Percentiles rank a stretch among this genome's conserved stretches.
phyloP scores from a whole-genome alignment of 2,329 filamentous ascomycete species.

The Leptosphaerulina australis region DNA sequence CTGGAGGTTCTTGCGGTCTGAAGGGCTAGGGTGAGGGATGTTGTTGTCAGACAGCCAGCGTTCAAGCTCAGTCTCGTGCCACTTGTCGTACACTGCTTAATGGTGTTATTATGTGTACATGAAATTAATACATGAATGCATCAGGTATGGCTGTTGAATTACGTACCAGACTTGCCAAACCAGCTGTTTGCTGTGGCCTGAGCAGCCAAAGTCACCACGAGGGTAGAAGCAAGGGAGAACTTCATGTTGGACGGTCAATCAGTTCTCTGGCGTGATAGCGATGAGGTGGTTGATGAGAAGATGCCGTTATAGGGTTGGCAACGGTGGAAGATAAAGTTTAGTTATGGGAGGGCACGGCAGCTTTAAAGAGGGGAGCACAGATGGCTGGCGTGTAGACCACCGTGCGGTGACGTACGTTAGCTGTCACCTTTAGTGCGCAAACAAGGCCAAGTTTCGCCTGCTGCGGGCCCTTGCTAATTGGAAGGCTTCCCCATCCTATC shows the following conservation, averaged over 20 bases:
- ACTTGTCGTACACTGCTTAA: constrained; percentile 88
- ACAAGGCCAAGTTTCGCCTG: constrained; percentile 22
- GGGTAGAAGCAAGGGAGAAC: constrained; percentile 69
- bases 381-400: constrained; percentile 21
- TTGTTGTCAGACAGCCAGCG: constrained; percentile 94
- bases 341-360: constrained; percentile 15
- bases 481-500: constrained; percentile 17
- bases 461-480: constrained; percentile 31
- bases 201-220: constrained; percentile 74
- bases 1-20: constrained; percentile 94
- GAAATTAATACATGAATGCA: neutral
- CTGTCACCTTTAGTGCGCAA: constrained; percentile 22
- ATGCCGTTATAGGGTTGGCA: constrained; percentile 15
- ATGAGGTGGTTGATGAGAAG: constrained; percentile 28
- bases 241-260: constrained; percentile 66
- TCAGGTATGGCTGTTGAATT: constrained; percentile 26
- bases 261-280: constrained; percentile 22
- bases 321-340: constrained; percentile 15
- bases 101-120: constrained; percentile 27
- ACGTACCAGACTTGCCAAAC: constrained; percentile 84
- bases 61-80: constrained; percentile 97
- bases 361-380: constrained; percentile 39
- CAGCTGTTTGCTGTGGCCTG: constrained; percentile 77
- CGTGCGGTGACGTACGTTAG: constrained; percentile 38
- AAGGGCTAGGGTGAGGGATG: constrained; percentile 85